These are phyloP conservation scores for Persicaria tinctoria DNA, from an alignment of 148 eudicot species.

Conservation along the genomic window DNA sequence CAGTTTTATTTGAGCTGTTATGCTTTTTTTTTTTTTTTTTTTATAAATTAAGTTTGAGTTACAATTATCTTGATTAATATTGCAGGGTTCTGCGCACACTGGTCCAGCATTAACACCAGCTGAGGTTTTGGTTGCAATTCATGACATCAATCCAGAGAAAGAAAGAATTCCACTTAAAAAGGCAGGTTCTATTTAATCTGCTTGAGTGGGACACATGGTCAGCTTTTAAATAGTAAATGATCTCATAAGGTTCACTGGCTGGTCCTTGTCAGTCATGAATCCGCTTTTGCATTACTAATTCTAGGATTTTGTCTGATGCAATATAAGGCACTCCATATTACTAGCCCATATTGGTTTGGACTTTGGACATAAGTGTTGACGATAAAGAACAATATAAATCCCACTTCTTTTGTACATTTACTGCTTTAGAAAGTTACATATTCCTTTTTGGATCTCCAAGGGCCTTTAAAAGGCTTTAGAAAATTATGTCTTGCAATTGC, in stretches of 20 bases:
- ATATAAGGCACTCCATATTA: not conserved
- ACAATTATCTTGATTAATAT: not conserved
- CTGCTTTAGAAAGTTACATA: not conserved
- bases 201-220: constrained; percentile 5
- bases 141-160: constrained; percentile 85
- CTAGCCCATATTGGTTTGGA: not conserved
- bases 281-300: not conserved
- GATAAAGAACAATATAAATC: not conserved
- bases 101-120: constrained; percentile 99
- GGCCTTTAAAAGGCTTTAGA: not conserved
- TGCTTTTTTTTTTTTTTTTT: not conserved
- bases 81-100: constrained; percentile 90
- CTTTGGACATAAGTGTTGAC: not conserved
- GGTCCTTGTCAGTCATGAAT: not conserved
- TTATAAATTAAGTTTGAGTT: not conserved
- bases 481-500: not conserved
- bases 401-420: not conserved
- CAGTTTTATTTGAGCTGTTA: not conserved
- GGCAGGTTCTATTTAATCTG: constrained; percentile 28
- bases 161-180: constrained; percentile 86
- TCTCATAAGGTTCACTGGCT: not conserved
- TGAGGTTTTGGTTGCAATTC: constrained; percentile 96
- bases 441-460: not conserved
- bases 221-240: not conserved
- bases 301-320: constrained; percentile 6